A percentile compares a stretch with the other conserved stretches of the same genome.
phyloP scores from a whole-genome alignment of 768 basidiomycete species.

The Phlebiopsis flavidoalba region DNA sequence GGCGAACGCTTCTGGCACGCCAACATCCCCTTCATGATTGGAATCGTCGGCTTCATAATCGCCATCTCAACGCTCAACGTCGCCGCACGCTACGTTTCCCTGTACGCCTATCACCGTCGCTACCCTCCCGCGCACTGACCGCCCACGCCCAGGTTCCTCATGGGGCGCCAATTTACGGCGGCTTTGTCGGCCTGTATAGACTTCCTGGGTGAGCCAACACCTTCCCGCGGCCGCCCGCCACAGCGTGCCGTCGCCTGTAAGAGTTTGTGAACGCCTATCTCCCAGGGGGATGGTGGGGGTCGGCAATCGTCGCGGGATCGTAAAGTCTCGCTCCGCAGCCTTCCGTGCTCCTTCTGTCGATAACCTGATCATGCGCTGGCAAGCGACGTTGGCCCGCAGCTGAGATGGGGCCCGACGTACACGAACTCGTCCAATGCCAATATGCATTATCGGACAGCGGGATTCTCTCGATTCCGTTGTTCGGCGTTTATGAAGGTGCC shows the following conservation, averaged over 20 bases:
- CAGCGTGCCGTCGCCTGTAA: slow-evolving; percentile 80
- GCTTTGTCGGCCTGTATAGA: slow-evolving; percentile 60
- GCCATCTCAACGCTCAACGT: slow-evolving; percentile 60
- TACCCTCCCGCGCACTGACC: background rate
- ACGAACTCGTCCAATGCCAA: slow-evolving; percentile 57
- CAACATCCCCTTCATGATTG: slow-evolving; percentile 44
- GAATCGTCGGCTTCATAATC: slow-evolving; percentile 67
- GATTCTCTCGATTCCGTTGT: slow-evolving; percentile 28
- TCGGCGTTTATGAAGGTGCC: slow-evolving; percentile 26
- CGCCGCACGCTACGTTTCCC: slow-evolving; percentile 57
- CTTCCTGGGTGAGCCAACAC: slow-evolving; percentile 51
- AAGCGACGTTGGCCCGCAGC: slow-evolving; percentile 63
- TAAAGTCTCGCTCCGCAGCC: slow-evolving; percentile 11
- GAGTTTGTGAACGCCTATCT: slow-evolving; percentile 79
- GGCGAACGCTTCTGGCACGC: slow-evolving; percentile 74
- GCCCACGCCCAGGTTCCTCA: slow-evolving; percentile 54
- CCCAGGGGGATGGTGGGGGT: too few relatives aligned
- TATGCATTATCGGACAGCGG: slow-evolving; percentile 26
- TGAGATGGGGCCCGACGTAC: slow-evolving; percentile 72
- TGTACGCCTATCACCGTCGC: slow-evolving; percentile 35
- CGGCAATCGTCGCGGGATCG: slow-evolving; percentile 80
- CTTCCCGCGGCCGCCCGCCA: slow-evolving; percentile 72
- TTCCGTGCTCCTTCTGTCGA: too few relatives aligned
- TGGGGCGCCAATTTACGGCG: slow-evolving; percentile 72
- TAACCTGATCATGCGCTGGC: slow-evolving; percentile 26